These are phyloP conservation scores for Chaetomium tenue DNA, from an alignment of 495 filamentous ascomycete species.

Conservation along the genomic window DNA sequence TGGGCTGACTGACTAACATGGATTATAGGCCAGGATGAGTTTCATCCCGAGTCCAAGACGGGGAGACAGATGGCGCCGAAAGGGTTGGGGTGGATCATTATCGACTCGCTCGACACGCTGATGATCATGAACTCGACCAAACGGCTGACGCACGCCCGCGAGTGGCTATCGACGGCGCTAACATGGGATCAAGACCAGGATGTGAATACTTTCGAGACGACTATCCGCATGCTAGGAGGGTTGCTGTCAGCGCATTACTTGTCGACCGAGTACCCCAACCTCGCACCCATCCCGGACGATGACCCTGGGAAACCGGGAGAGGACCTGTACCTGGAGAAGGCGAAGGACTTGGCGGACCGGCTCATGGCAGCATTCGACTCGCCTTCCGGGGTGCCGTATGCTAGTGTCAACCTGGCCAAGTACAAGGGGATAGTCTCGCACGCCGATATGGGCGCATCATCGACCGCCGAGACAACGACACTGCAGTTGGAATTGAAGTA, in stretches of 20 bases:
- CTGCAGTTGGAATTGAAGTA: conserved; percentile 98
- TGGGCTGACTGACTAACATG: no score
- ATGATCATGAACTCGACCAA: conserved; percentile 98
- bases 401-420: conserved; percentile 82
- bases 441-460: conserved; percentile 82
- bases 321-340: conserved; percentile 94
- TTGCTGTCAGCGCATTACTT: conserved; percentile 94
- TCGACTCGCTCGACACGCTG: conserved; percentile 92
- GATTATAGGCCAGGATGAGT: conserved; percentile 74
- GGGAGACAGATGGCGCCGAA: conserved; percentile 77
- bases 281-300: conserved; percentile 65
- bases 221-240: conserved; percentile 95
- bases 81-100: conserved; percentile 95
- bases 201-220: conserved; percentile 97
- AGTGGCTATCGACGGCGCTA: conserved; percentile 84
- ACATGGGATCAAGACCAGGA: conserved; percentile 89
- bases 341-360: conserved; percentile 85
- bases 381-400: conserved; percentile 78
- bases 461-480: conserved; percentile 87
- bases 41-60: conserved; percentile 75
- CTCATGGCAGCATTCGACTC: conserved; percentile 86
- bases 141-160: conserved; percentile 75
- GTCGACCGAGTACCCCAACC: conserved; percentile 64
- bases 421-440: conserved; percentile 73
- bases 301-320: conserved; percentile 67